These are phyloP conservation scores for Lachnellula suecica DNA, from an alignment of 2,329 filamentous ascomycete genomes.

Conservation along the genomic window DNA sequence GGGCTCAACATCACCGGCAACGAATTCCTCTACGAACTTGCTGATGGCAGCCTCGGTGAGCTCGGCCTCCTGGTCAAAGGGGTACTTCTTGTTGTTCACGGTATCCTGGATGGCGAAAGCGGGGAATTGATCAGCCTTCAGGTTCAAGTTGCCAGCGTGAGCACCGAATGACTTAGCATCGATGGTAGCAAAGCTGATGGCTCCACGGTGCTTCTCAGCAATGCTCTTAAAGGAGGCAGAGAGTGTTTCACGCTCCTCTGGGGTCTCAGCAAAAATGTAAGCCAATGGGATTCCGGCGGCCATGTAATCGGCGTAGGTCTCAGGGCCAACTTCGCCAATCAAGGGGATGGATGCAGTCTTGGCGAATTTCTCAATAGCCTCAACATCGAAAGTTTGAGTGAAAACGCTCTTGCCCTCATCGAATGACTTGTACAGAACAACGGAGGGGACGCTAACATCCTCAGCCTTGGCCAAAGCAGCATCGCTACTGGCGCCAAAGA, in stretches of 20 bases:
- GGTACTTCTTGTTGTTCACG: constrained; percentile 95
- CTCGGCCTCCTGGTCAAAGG: constrained; percentile 81
- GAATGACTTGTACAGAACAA: constrained; percentile 96
- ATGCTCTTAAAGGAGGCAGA: constrained; percentile 77
- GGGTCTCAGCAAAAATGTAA: constrained; percentile 94
- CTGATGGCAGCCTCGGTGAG: constrained; percentile 68
- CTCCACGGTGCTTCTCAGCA: constrained; percentile 88
- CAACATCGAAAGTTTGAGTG: constrained; percentile 76
- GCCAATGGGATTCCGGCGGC: constrained; percentile 86
- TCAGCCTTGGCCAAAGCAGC: constrained; percentile 83
- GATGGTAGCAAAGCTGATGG: constrained; percentile 97
- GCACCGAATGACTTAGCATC: constrained; percentile 93
- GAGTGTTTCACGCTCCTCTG: constrained; percentile 83
- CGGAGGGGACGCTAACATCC: constrained; percentile 79
- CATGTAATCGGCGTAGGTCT: constrained; percentile 97
- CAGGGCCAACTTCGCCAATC: constrained; percentile 92
- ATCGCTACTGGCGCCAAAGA: constrained; percentile 88
- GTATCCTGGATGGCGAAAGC: constrained; percentile 97
- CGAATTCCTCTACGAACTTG: constrained; percentile 83
- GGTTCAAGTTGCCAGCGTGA: constrained; percentile 95
- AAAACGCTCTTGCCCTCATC: constrained; percentile 93
- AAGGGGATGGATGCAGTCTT: constrained; percentile 84
- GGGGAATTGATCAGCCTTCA: constrained; percentile 92
- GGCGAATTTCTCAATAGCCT: constrained; percentile 78
- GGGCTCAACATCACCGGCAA: constrained; percentile 84